Evolutionary conservation across 148 eudicot species (phyloP).

Genomic region (Camellia sinensis): DNA sequence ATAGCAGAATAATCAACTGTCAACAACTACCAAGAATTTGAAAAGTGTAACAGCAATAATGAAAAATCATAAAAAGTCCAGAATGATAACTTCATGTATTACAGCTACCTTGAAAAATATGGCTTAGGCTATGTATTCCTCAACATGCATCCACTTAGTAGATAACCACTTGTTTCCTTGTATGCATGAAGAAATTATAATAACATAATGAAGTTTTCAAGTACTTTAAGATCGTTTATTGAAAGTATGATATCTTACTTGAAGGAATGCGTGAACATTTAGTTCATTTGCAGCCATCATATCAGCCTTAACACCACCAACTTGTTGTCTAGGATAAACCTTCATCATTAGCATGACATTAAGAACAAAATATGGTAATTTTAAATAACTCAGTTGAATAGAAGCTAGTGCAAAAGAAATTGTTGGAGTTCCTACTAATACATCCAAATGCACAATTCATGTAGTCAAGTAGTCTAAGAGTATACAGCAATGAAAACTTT

Average conservation of each 20-base stretch:
- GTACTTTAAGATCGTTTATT: slow-evolving; percentile 2
- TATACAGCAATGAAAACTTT: too few relatives aligned
- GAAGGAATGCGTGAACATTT: slow-evolving; percentile 70
- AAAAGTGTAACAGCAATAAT: too few relatives aligned
- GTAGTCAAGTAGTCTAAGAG: too few relatives aligned
- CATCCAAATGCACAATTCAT: not conserved
- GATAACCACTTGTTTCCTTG: too few relatives aligned
- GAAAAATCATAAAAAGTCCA: too few relatives aligned
- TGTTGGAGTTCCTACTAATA: not conserved
- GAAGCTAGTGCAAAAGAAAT: not conserved
- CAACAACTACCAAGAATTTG: too few relatives aligned
- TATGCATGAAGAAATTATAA: not conserved
- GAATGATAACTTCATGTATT: too few relatives aligned
- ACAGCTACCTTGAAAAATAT: too few relatives aligned
- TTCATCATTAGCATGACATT: slow-evolving; percentile 24
- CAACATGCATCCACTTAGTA: too few relatives aligned
- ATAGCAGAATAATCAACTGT: too few relatives aligned
- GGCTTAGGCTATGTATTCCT: too few relatives aligned
- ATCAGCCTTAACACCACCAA: slow-evolving; percentile 88
- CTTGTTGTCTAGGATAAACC: slow-evolving; percentile 93
- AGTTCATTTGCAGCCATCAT: slow-evolving; percentile 99
- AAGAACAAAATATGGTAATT: not conserved
- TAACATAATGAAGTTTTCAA: not conserved
- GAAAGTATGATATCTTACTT: slow-evolving; percentile 35
- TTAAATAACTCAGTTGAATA: too few relatives aligned